phyloP scores from a whole-genome alignment of 441 rosid species.

The Oxalis stricta region DNA sequence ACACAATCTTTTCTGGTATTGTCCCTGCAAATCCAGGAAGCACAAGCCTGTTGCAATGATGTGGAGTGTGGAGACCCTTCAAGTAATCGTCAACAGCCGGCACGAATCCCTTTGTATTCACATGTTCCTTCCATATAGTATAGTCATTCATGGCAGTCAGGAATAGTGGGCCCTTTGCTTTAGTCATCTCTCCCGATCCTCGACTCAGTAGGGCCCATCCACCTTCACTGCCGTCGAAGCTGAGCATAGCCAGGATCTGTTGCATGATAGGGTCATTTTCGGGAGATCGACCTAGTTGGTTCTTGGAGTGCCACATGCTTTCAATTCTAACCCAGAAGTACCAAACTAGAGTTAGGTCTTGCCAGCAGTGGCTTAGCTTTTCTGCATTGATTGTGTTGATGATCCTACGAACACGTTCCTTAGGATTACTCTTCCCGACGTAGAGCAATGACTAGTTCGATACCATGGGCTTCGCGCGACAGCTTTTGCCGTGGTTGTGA shows the following conservation, averaged over 20 bases:
- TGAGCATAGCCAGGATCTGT: constrained; percentile 47
- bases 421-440: constrained; percentile 61
- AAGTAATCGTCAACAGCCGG: constrained; percentile 39
- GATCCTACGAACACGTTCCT: constrained; percentile 27
- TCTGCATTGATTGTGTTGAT: constrained; percentile 19
- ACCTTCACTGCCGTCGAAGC: constrained; percentile 39
- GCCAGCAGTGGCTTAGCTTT: constrained; percentile 34
- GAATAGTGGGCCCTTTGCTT: constrained; percentile 32
- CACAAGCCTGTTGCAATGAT: constrained; percentile 45
- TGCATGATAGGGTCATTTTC: constrained; percentile 36
- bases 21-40: constrained; percentile 34
- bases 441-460: constrained; percentile 54
- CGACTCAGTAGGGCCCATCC: constrained; percentile 60
- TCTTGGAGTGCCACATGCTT: constrained; percentile 66
- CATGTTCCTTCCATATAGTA: constrained; percentile 27
- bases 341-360: constrained; percentile 36
- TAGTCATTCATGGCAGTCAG: constrained; percentile 24
- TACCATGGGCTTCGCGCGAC: constrained; percentile 31
- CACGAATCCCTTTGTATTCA: constrained; percentile 29
- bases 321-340: constrained; percentile 67
- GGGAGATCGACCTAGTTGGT: constrained; percentile 15
- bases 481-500: constrained; percentile 23
- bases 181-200: constrained; percentile 30
- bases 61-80: constrained; percentile 25
- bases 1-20: constrained; percentile 39